A percentile compares a stretch with the other conserved stretches of the same genome.
These are phyloP conservation scores for Leptographium lundbergii DNA, from an alignment of 2,329 filamentous ascomycete species.

Conservation along the genomic window DNA sequence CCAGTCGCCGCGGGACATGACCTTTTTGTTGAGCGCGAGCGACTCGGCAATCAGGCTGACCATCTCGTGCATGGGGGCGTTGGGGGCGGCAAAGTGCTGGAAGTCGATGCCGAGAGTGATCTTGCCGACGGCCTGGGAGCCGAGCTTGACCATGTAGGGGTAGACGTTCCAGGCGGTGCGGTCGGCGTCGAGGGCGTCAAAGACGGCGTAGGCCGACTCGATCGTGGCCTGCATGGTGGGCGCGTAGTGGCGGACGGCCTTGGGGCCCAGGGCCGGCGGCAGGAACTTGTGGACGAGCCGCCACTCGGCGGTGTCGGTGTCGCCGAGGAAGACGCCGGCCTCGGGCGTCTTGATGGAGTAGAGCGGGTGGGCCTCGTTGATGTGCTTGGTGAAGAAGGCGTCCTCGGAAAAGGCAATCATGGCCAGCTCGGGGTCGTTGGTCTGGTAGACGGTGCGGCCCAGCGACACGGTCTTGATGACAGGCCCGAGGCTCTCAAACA, in stretches of 20 bases:
- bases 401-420: constrained; percentile 33
- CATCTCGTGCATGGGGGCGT: constrained; percentile 38
- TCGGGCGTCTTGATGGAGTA: constrained; percentile 27
- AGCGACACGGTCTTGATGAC: constrained; percentile 39
- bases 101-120: constrained; percentile 33
- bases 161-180: constrained; percentile 36
- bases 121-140: constrained; percentile 30
- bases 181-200: constrained; percentile 36
- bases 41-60: constrained; percentile 35
- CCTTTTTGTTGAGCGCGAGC: constrained; percentile 45
- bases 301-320: constrained; percentile 39
- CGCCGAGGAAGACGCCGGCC: constrained; percentile 32
- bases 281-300: constrained; percentile 46
- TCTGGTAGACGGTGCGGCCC: constrained; percentile 35
- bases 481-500: constrained; percentile 40
- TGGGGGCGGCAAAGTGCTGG: constrained; percentile 27
- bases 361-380: constrained; percentile 36
- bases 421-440: constrained; percentile 35
- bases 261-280: constrained; percentile 44
- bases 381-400: constrained; percentile 41
- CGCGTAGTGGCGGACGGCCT: constrained; percentile 47
- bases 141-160: constrained; percentile 36
- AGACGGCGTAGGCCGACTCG: constrained; percentile 35
- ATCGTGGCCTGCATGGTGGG: constrained; percentile 44
- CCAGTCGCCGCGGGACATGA: constrained; percentile 32